These are phyloP conservation scores for Oryza australiensis DNA, from an alignment of 176 grass and related monocot genomes.

Conservation along the genomic window DNA sequence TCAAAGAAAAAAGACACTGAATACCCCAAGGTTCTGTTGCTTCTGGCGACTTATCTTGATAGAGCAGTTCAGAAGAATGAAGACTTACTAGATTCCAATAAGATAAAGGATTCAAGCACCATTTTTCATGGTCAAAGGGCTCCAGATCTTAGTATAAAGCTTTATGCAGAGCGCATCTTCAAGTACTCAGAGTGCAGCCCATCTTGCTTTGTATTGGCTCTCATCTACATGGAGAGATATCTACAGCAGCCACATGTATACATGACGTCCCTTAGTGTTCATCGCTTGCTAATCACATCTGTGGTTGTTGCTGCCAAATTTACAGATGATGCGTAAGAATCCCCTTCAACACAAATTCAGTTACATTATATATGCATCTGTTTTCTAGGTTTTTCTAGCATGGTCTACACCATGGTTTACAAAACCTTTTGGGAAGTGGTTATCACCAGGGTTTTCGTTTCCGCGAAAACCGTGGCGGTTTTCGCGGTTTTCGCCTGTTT, in stretches of 20 bases:
- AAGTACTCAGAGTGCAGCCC: constrained; percentile 92
- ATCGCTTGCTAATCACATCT: constrained; percentile 79
- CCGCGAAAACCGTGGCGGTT: no score
- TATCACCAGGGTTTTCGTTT: no score
- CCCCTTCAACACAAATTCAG: background rate
- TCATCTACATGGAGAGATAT: constrained; percentile 90
- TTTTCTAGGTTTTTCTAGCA: no score
- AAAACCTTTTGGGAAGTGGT: no score
- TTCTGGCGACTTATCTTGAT: constrained; percentile 71
- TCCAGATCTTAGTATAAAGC: constrained; percentile 76
- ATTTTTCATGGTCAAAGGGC: constrained; percentile 76
- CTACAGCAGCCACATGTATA: constrained; percentile 70
- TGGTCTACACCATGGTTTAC: no score
- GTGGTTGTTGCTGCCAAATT: constrained; percentile 91
- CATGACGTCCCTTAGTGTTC: constrained; percentile 70
- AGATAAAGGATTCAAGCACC: constrained; percentile 52
- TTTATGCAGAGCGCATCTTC: constrained; percentile 83
- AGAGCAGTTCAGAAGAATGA: constrained; percentile 59
- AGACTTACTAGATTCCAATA: constrained; percentile 50
- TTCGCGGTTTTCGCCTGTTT: no score
- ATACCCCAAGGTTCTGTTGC: constrained; percentile 69
- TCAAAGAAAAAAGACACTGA: constrained; percentile 44
- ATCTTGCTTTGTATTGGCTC: constrained; percentile 86
- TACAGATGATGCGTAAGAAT: constrained; percentile 82
- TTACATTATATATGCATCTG: background rate